Evolutionary conservation across 139 green algal genomes (phyloP).

Genomic region (Chlorella ohadii): DNA sequence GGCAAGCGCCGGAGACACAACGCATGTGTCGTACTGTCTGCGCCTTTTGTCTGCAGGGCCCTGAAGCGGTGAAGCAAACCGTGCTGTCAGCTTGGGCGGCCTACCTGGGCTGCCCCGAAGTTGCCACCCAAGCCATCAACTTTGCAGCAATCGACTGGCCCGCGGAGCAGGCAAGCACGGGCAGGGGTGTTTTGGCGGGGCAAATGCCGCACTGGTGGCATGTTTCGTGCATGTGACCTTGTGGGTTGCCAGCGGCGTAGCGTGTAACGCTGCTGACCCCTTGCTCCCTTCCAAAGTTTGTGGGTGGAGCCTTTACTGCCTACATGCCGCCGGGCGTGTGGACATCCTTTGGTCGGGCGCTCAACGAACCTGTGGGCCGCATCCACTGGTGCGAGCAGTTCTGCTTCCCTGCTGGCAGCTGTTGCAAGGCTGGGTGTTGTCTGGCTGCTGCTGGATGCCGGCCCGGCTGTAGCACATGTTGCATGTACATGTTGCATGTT

Average conservation of each 20-base stretch:
- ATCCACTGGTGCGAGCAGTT: not conserved
- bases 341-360: not conserved
- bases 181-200: too few species aligned
- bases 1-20: too few species aligned
- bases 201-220: too few species aligned
- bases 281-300: too few species aligned
- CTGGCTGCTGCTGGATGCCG: too few species aligned
- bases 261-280: too few species aligned
- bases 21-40: not conserved
- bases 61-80: not conserved
- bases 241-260: too few species aligned
- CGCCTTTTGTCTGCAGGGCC: not conserved
- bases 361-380: not conserved
- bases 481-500: too few species aligned
- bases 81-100: slow-evolving; percentile 1
- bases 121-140: slow-evolving; percentile 16
- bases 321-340: slow-evolving; percentile 12
- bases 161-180: not conserved
- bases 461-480: too few species aligned
- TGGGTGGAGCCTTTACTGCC: not conserved
- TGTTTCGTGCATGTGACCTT: too few species aligned
- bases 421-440: too few species aligned
- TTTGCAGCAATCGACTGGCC: slow-evolving; percentile 9
- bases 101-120: slow-evolving; percentile 14
- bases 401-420: too few species aligned